Conservation (phyloP, 2,329 filamentous ascomycete genomes). For the Neofusicoccum ribis region DNA sequence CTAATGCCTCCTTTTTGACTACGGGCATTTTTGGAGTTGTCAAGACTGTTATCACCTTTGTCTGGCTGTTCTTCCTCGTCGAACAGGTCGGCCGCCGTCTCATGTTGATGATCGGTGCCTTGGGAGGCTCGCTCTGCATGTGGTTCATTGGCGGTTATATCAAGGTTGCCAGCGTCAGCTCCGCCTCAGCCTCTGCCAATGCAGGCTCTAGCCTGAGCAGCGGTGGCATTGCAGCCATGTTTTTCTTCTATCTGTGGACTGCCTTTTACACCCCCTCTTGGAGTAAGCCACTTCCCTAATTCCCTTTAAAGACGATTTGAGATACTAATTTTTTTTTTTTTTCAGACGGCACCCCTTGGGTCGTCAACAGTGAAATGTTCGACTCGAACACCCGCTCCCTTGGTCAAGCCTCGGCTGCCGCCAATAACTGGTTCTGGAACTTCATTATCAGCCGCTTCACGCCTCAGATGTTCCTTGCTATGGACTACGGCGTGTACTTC, state of each 20-base stretch:
- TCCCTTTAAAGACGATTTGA: constrained; percentile 53
- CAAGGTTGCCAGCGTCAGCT: constrained; percentile 40
- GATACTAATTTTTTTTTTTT: constrained; percentile 51
- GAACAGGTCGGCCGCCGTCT: constrained; percentile 64
- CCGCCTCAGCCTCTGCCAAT: constrained; percentile 39
- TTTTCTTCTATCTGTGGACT: constrained; percentile 76
- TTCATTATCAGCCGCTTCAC: constrained; percentile 70
- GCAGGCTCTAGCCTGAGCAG: constrained; percentile 37
- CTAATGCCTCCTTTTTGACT: constrained; percentile 62
- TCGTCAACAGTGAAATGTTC: constrained; percentile 68
- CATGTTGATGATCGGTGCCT: constrained; percentile 65
- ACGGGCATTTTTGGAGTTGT: constrained; percentile 78
- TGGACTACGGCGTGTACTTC: constrained; percentile 47
- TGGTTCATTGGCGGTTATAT: constrained; percentile 66
- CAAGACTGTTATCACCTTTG: constrained; percentile 66
- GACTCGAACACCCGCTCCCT: constrained; percentile 68
- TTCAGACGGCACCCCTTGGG: constrained; percentile 68
- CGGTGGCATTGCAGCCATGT: constrained; percentile 62
- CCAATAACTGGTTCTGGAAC: constrained; percentile 73
- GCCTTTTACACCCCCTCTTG: constrained; percentile 64
- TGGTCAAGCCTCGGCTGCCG: constrained; percentile 70
- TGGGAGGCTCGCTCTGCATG: constrained; percentile 64
- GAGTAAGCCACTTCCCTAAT: constrained; percentile 24
- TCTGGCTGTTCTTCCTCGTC: constrained; percentile 70
- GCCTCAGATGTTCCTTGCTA: constrained; percentile 56